phyloP scores from a whole-genome alignment of 169 alveolate species.

The Neospora caninum region DNA sequence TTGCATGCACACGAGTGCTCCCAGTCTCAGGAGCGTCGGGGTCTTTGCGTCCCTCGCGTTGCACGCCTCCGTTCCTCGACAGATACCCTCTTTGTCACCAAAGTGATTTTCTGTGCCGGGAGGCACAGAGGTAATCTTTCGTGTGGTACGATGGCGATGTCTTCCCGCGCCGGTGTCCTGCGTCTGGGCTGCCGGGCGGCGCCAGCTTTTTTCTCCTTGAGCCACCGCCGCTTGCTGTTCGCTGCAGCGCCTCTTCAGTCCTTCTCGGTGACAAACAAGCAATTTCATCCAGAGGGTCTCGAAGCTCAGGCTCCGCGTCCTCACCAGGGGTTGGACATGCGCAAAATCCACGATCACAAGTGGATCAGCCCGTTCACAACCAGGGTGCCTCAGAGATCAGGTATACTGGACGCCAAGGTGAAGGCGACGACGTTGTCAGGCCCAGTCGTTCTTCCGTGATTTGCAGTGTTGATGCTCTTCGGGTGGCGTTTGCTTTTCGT shows the following conservation, averaged over 20 bases:
- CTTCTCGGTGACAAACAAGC: constrained; percentile 26
- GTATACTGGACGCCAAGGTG: neutral
- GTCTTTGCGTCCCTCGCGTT: neutral
- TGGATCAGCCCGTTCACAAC: constrained; percentile 33
- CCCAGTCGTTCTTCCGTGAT: too few species aligned
- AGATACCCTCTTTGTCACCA: neutral
- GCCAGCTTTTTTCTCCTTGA: neutral
- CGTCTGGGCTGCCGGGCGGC: constrained; percentile 2
- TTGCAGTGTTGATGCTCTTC: too few species aligned
- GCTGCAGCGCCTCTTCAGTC: constrained; percentile 58
- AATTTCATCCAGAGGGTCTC: constrained; percentile 46
- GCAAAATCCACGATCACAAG: constrained; percentile 51
- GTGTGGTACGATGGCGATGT: neutral
- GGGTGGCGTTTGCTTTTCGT: too few species aligned
- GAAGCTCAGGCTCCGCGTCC: constrained; percentile 50
- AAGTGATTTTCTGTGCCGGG: neutral
- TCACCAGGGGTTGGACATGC: constrained; percentile 61
- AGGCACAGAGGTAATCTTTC: neutral
- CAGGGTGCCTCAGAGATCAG: constrained; percentile 54
- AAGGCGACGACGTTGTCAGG: neutral
- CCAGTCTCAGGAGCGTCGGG: neutral
- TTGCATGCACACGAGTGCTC: neutral
- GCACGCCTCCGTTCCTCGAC: too few species aligned
- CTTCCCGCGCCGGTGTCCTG: neutral
- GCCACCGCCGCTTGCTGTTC: constrained; percentile 38